phyloP scores from a whole-genome alignment of 495 filamentous ascomycete genomes.

The Cetradonia linearis region DNA sequence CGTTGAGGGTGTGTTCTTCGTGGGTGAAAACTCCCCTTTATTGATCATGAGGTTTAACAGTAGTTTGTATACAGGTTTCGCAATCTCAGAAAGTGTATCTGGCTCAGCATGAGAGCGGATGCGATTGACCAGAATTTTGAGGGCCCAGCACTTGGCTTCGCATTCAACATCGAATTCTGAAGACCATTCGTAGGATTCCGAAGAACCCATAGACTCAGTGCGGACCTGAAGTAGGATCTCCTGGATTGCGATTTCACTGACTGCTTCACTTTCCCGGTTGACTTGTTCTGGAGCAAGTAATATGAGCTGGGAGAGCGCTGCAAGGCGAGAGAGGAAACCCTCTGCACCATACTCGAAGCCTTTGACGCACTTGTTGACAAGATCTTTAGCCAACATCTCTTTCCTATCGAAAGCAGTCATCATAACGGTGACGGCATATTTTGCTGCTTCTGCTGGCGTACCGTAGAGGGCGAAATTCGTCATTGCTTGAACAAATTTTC shows the following conservation, averaged over 20 bases:
- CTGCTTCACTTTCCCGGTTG: constrained; percentile 60
- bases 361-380: constrained; percentile 62
- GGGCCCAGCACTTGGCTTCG: constrained; percentile 75
- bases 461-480: constrained; percentile 73
- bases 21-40: constrained; percentile 69
- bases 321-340: constrained; percentile 75
- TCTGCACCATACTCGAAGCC: constrained; percentile 66
- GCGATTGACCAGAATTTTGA: constrained; percentile 80
- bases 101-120: constrained; percentile 55
- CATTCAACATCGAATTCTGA: constrained; percentile 70
- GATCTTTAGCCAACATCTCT: constrained; percentile 76
- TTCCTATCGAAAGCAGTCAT: constrained; percentile 71
- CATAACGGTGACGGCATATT: constrained; percentile 85
- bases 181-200: constrained; percentile 53
- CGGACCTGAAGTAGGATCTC: constrained; percentile 64
- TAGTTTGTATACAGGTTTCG: constrained; percentile 61
- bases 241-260: constrained; percentile 68
- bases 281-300: constrained; percentile 64
- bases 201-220: constrained; percentile 36
- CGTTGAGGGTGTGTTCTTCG: constrained; percentile 56
- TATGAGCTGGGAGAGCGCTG: constrained; percentile 72
- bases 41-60: constrained; percentile 63
- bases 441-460: constrained; percentile 70
- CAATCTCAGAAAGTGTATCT: constrained; percentile 42
- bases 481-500: constrained; percentile 73